Base-by-base conservation (phyloP, 768 basidiomycete species). In the Grammothele lineata region DNA sequence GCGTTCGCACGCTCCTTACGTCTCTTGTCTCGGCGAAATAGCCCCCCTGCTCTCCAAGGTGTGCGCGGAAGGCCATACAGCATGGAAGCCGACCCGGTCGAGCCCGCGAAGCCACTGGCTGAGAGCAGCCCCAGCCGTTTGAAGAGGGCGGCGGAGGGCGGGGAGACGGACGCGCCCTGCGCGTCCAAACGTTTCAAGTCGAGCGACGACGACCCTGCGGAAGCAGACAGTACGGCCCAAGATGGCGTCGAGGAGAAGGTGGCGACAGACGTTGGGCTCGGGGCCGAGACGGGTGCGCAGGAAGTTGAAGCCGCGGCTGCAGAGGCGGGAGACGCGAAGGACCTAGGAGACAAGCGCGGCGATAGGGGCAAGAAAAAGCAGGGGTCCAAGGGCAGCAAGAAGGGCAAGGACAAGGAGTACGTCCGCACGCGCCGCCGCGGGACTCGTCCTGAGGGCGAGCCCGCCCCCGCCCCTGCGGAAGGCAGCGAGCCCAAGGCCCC, bases 401-500 rank as follows among this genome's bases (percentile, higher is more conserved):
- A 6, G 50, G 54, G 49, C 48, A 48, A 48, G 24, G 42, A 37
- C 17, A 53, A 48, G 37, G 55, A 54, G 19, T 44, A 40, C 26
- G 42, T 18, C 4, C 51, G 51, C 19, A 45, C 23, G 30, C 43
- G 51, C 25, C 48, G 62, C 14, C 47, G 61, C 26, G 60, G 58
- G 8, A 57, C 57, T 12, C 53, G 54, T 8, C 35, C 47, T 19
- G 52, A 54, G 27, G 45, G 37, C 11, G 54, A 56, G 23, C 47
- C 27, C 9, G 50, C 45, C 15, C 38, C 23, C 22, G 21, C 38
- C 1, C 47, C 49, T 21, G 56, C 54, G 18, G 24, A 34, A 14
- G 48, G 47, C 19, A 50, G 47, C n/a, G 52, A 51, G 40, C 53
- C 57, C 10, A 82, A 81, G 60, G 70, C 70, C 2, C 73, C 72